phyloP scores from a whole-genome alignment of 352 stramenopile species.

The Pythium phragmiticola region DNA sequence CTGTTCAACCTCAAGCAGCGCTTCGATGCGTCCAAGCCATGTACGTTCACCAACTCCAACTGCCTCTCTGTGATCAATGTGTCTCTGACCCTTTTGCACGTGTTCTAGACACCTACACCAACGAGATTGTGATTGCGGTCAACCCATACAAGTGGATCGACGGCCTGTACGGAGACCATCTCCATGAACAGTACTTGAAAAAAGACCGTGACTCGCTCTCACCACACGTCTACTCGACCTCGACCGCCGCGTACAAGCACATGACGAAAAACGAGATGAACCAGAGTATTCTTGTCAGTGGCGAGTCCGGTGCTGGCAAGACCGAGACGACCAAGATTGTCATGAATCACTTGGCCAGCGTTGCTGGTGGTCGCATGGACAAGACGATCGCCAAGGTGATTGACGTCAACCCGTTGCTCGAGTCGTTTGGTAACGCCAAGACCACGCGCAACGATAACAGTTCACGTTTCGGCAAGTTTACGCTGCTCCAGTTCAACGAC shows the following conservation, averaged over 20 bases:
- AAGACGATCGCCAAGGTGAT: slow-evolving; percentile 91
- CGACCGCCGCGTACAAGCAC: slow-evolving; percentile 83
- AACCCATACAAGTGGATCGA: slow-evolving; percentile 97
- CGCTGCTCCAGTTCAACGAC: slow-evolving; percentile 85
- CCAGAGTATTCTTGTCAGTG: slow-evolving; percentile 87
- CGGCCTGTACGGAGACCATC: slow-evolving; percentile 87
- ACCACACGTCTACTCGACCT: slow-evolving; percentile 87
- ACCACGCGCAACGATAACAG: slow-evolving; percentile 93
- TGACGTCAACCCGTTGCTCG: slow-evolving; percentile 90
- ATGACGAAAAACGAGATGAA: slow-evolving; percentile 77
- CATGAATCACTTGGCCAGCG: slow-evolving; percentile 86
- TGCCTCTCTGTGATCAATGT: background rate
- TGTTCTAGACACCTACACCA: slow-evolving; percentile 92
- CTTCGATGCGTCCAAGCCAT: slow-evolving; percentile 91
- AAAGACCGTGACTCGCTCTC: slow-evolving; percentile 63
- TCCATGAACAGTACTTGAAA: slow-evolving; percentile 81
- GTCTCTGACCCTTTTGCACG: slow-evolving; percentile 1
- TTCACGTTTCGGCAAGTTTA: slow-evolving; percentile 91
- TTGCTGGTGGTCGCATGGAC: slow-evolving; percentile 81
- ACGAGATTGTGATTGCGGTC: slow-evolving; percentile 97
- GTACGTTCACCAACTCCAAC: slow-evolving; percentile 29
- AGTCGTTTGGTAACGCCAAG: slow-evolving; percentile 95
- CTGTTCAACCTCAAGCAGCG: slow-evolving; percentile 93
- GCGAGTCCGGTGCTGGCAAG: slow-evolving; percentile 90
- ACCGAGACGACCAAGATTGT: slow-evolving; percentile 97